Evolutionary conservation across 768 basidiomycete species (phyloP).

Genomic region (Russula griseocarnosa): DNA sequence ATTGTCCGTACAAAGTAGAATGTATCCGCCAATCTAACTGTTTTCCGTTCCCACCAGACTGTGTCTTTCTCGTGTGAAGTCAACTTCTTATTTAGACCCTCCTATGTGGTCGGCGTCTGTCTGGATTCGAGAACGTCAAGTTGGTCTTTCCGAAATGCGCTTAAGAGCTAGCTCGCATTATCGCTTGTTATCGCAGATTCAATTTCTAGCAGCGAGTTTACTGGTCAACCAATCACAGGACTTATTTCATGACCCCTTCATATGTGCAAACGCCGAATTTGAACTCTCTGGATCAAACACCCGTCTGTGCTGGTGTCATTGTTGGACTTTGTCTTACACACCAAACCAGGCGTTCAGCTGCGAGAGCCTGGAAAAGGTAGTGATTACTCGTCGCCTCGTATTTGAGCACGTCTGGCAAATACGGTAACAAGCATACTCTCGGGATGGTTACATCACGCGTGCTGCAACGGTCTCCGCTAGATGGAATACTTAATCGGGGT

Average conservation of each 20-base stretch:
- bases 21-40: slow-evolving; percentile 15
- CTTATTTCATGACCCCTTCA: not conserved
- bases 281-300: not conserved
- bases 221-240: not conserved
- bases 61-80: not conserved
- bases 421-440: not conserved
- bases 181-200: not conserved
- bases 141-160: not conserved
- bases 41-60: not conserved
- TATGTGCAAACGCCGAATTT: not conserved
- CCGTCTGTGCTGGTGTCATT: not conserved
- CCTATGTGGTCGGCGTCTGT: not conserved
- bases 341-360: not conserved
- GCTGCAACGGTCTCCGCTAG: not conserved
- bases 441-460: no score
- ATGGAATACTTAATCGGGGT: no score
- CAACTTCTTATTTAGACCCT: not conserved
- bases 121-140: not conserved
- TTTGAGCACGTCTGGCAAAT: not conserved
- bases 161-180: no score
- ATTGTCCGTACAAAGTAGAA: slow-evolving; percentile 88
- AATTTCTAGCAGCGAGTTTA: not conserved
- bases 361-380: no score
- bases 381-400: not conserved
- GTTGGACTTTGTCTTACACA: no score